These are phyloP conservation scores for Euphorbia lathyris DNA, from an alignment of 345 rosid species.

Conservation along the genomic window DNA sequence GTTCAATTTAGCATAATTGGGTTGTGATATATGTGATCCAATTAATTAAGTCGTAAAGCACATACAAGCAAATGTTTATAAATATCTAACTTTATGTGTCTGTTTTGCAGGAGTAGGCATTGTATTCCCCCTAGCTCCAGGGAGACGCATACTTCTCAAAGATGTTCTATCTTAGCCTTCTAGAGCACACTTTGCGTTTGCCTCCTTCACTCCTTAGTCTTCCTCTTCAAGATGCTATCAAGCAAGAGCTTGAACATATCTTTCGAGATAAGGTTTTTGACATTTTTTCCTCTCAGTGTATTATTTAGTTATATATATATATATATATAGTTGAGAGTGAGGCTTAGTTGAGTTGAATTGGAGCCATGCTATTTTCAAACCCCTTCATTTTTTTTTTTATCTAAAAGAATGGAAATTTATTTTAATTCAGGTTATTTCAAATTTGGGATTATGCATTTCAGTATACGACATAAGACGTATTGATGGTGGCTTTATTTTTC, in stretches of 20 bases:
- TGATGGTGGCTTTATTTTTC: slow-evolving; percentile 68
- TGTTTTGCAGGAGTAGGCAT: neutral
- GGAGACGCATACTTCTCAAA: neutral
- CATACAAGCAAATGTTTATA: neutral
- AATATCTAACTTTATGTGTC: neutral
- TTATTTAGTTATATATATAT: neutral
- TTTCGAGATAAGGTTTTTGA: slow-evolving; percentile 77
- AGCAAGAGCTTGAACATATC: slow-evolving; percentile 50
- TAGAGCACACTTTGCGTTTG: slow-evolving; percentile 69
- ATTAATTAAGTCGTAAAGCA: too few relatives aligned
- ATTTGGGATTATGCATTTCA: slow-evolving; percentile 75
- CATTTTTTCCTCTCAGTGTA: neutral
- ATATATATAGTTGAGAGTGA: neutral
- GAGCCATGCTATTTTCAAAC: neutral
- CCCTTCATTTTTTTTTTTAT: neutral
- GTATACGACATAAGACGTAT: slow-evolving; percentile 58
- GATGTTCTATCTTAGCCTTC: slow-evolving; percentile 77
- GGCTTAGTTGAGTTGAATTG: neutral
- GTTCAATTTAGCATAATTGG: too few relatives aligned
- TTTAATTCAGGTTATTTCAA: slow-evolving; percentile 55
- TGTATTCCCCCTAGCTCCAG: neutral
- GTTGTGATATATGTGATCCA: too few relatives aligned
- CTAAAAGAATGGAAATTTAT: slow-evolving; percentile 3
- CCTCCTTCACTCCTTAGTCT: slow-evolving; percentile 70
- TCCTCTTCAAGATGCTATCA: slow-evolving; percentile 65